Base-by-base conservation (phyloP, 352 stramenopile species). In the Saprolegnia diclina region DNA sequence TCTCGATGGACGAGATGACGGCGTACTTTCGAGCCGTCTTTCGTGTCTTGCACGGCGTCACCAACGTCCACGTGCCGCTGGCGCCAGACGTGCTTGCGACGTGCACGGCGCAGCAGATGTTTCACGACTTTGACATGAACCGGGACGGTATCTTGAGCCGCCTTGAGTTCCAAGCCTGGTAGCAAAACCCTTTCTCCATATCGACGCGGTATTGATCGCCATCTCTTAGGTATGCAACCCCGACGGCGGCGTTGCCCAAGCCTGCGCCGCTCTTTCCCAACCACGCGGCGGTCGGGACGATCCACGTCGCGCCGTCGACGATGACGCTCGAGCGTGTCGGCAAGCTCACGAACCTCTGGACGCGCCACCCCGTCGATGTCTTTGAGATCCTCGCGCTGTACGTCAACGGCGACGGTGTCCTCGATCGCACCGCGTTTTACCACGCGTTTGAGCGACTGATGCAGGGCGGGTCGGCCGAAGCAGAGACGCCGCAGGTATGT, bases 71-170 rank as follows among this genome's bases (percentile, higher is more conserved):
- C 19, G 66, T 72, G 44, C 70, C 74, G 13, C 82, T 92, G 42
- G 77, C 89, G 37, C 71, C 88, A 1, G 73, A 79, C 59, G 46
- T 65, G 29, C 74, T 96, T 22, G 89, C 89, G 16, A 64, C 75
- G 45, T 89, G 82, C 66, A 96, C 88, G 48, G 88, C 85, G 4
- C 61, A 76, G 29, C 76, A 96, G 61, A 88, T 89, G 18, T 98
- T 98, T 64, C 56, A 78, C 0, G 85, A 96, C n/a, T 89, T 82
- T 14, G 91, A 97, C 73, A 56, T 90, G 18, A 93, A 97, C 71
- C 76, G 75, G 50, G 85, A 95, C 52, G 83, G 81, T 16, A 81
- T 77, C 29, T 63, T 96, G 11, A 91, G 86, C 21, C 71, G 93
- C 6, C 79, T 88, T 46, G 88, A 96, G 61, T 95, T 96, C 64